Evolutionary conservation across 441 rosid species (phyloP).

Genomic region (Cnidoscolus chayamansa): DNA sequence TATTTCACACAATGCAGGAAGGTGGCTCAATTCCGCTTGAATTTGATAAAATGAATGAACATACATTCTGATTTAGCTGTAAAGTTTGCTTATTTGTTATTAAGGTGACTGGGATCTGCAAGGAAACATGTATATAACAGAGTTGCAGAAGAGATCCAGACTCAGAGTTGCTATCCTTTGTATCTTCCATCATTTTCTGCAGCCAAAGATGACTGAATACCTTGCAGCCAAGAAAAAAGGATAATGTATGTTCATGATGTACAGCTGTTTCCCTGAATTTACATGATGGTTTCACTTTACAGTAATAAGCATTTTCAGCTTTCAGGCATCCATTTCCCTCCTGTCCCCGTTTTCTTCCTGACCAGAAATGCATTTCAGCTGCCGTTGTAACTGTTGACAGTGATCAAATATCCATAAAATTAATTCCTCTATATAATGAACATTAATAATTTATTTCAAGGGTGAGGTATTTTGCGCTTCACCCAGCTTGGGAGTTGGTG

Average conservation of each 20-base stretch:
- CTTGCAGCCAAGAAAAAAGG: conserved; percentile 16
- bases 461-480: not conserved
- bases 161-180: conserved; percentile 13
- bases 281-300: conserved; percentile 27
- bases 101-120: conserved; percentile 16
- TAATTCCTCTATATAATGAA: not conserved
- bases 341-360: conserved; percentile 56
- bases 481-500: not conserved
- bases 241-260: conserved; percentile 29
- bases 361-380: conserved; percentile 51
- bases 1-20: not conserved
- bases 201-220: conserved; percentile 14
- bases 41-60: not conserved
- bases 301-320: conserved; percentile 21
- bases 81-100: conserved; percentile 18
- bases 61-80: not conserved
- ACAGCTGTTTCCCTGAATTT: conserved; percentile 33
- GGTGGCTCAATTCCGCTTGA: not conserved
- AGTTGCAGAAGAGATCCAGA: conserved; percentile 17
- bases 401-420: not conserved
- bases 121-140: not conserved
- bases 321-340: conserved; percentile 38
- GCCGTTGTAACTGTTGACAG: conserved; percentile 70
- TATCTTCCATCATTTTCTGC: conserved; percentile 7
- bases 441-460: not conserved